Evolutionary conservation across 352 stramenopile species (phyloP).

Genomic region (Globisporangium paddicum): DNA sequence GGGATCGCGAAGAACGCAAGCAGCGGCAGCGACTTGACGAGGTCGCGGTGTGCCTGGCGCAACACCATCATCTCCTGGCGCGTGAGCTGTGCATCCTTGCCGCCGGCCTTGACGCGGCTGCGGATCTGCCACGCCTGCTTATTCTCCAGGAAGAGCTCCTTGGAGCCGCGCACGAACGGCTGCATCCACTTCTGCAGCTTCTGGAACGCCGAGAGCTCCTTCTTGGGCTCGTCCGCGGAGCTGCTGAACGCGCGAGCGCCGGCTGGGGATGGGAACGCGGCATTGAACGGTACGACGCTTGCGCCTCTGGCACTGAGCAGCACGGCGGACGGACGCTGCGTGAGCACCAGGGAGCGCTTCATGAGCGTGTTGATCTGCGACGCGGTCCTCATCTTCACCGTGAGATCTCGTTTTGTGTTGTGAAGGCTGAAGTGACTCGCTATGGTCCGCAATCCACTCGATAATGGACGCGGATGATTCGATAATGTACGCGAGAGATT

Average conservation of each 20-base stretch:
- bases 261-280: neutral
- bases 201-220: slow-evolving; percentile 61
- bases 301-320: neutral
- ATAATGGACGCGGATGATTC: neutral
- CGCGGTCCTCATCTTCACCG: neutral
- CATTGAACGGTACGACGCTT: neutral
- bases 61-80: slow-evolving; percentile 80
- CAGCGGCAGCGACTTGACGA: slow-evolving; percentile 81
- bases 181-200: slow-evolving; percentile 82
- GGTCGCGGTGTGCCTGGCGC: slow-evolving; percentile 72
- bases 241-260: neutral
- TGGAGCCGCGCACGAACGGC: slow-evolving; percentile 68
- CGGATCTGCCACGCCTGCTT: slow-evolving; percentile 71
- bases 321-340: neutral
- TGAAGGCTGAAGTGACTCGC: neutral
- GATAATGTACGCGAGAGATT: neutral
- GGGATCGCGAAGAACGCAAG: slow-evolving; percentile 73
- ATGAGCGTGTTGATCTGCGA: neutral
- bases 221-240: slow-evolving; percentile 10
- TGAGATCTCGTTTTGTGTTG: neutral
- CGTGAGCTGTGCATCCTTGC: slow-evolving; percentile 25
- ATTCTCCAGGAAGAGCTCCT: slow-evolving; percentile 72
- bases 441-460: neutral
- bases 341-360: neutral
- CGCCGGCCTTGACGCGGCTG: slow-evolving; percentile 40